phyloP scores from a whole-genome alignment of 352 stramenopile genomes.

The Phytophthora sp. region DNA sequence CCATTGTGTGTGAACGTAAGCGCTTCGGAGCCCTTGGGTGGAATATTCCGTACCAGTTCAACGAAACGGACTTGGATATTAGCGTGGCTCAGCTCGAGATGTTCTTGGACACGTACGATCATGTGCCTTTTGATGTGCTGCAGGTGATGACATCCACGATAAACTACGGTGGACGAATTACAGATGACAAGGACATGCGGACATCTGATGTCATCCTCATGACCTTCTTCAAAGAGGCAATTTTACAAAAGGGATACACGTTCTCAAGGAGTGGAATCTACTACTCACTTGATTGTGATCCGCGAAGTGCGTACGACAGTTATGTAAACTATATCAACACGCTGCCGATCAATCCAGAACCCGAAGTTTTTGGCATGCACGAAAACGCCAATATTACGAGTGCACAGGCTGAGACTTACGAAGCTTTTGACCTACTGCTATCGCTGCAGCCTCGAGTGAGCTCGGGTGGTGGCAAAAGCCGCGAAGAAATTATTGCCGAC shows the following conservation, averaged over 20 bases:
- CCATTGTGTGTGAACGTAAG: slow-evolving; percentile 93
- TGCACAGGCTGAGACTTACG: slow-evolving; percentile 90
- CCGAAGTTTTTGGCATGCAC: slow-evolving; percentile 95
- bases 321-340: slow-evolving; percentile 96
- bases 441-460: slow-evolving; percentile 87
- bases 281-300: slow-evolving; percentile 65
- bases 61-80: slow-evolving; percentile 94
- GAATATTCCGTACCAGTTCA: slow-evolving; percentile 98
- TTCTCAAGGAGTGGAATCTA: slow-evolving; percentile 83
- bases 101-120: slow-evolving; percentile 91
- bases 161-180: slow-evolving; percentile 95
- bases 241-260: slow-evolving; percentile 79
- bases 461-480: slow-evolving; percentile 73
- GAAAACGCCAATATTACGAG: slow-evolving; percentile 95
- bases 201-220: slow-evolving; percentile 92
- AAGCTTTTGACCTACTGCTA: slow-evolving; percentile 89
- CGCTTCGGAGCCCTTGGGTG: slow-evolving; percentile 95
- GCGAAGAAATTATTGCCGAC: slow-evolving; percentile 90
- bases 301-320: slow-evolving; percentile 70
- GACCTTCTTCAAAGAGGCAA: slow-evolving; percentile 88
- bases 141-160: slow-evolving; percentile 94
- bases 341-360: slow-evolving; percentile 91
- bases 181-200: slow-evolving; percentile 94
- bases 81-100: slow-evolving; percentile 88
- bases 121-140: slow-evolving; percentile 89